A percentile compares a stretch with the other conserved stretches of the same genome.
Evolutionary conservation across 345 rosid species (phyloP).

Genomic region (Bruguiera gymnorhiza): DNA sequence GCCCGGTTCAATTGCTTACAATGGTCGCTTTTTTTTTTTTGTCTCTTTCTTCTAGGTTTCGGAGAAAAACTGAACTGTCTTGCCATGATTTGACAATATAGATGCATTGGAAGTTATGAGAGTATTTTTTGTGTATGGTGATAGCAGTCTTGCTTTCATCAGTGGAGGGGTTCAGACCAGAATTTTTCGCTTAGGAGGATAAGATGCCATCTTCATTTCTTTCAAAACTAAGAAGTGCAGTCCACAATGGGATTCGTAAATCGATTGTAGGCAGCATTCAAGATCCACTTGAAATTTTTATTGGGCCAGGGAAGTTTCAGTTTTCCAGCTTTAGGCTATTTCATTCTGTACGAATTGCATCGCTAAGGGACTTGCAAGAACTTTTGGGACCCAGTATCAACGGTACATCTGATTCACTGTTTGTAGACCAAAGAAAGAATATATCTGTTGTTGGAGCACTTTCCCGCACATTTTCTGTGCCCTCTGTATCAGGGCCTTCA

Average conservation of each 20-base stretch:
- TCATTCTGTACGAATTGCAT: conserved; percentile 39
- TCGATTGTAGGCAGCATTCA: conserved; percentile 33
- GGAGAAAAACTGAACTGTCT: conserved; percentile 21
- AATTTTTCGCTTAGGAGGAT: conserved; percentile 33
- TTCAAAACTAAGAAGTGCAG: conserved; percentile 47
- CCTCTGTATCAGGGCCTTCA: conserved; percentile 87
- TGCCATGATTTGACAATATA: conserved; percentile 7
- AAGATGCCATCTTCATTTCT: conserved; percentile 58
- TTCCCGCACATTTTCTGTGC: conserved; percentile 72
- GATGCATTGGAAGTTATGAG: conserved; percentile 48
- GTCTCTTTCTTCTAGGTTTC: conserved; percentile 20
- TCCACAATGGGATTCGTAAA: conserved; percentile 47
- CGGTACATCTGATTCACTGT: conserved; percentile 52
- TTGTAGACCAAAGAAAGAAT: conserved; percentile 54
- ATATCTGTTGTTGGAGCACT: conserved; percentile 78
- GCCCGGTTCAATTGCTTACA: not conserved
- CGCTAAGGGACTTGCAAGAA: conserved; percentile 43
- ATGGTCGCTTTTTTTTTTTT: not conserved
- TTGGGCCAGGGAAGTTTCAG: conserved; percentile 53
- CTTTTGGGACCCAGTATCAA: conserved; percentile 49
- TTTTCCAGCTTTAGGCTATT: conserved; percentile 50
- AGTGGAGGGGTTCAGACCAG: conserved; percentile 19
- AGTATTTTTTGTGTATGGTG: conserved; percentile 28
- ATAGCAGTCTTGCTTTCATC: conserved; percentile 27
- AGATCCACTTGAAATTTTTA: conserved; percentile 41